A percentile compares a stretch with the other conserved stretches of the same genome.
Evolutionary conservation across 2,329 filamentous ascomycete species (phyloP).

Genomic region (Parastagonospora nodorum): DNA sequence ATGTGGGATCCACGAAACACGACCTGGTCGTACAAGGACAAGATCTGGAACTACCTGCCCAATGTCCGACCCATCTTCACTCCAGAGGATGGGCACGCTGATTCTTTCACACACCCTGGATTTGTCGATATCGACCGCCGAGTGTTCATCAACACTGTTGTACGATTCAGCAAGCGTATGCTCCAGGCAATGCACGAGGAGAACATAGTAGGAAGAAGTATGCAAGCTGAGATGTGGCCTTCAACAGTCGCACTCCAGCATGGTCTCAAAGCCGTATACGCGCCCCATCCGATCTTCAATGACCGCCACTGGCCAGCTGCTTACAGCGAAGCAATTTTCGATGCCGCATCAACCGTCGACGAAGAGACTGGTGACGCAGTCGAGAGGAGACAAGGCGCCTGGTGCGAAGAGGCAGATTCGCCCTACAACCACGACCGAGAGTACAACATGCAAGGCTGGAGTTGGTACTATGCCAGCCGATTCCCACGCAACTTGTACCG

Average conservation of each 20-base stretch:
- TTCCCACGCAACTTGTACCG: constrained; percentile 83
- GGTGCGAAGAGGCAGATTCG: constrained; percentile 50
- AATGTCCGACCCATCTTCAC: constrained; percentile 79
- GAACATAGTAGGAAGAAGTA: constrained; percentile 84
- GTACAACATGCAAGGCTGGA: constrained; percentile 84
- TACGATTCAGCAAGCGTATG: constrained; percentile 79
- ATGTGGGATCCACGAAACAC: constrained; percentile 90
- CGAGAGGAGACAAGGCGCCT: constrained; percentile 65
- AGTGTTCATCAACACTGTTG: constrained; percentile 86
- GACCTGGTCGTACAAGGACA: constrained; percentile 67
- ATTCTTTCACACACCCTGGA: constrained; percentile 58
- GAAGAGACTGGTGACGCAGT: constrained; percentile 45
- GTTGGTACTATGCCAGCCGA: constrained; percentile 89
- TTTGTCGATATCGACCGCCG: constrained; percentile 66
- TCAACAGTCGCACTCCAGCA: constrained; percentile 86
- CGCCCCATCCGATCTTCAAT: constrained; percentile 85
- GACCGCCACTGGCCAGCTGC: constrained; percentile 84
- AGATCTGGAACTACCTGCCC: constrained; percentile 56
- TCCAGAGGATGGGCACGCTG: constrained; percentile 71
- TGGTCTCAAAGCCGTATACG: constrained; percentile 89
- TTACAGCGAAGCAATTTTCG: constrained; percentile 79
- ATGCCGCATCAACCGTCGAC: constrained; percentile 54
- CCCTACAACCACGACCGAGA: constrained; percentile 69
- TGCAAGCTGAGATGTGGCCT: constrained; percentile 97
- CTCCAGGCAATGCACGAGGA: constrained; percentile 89